Conservation (phyloP, 805 yeast genomes). For the Barnettozyma sucrosica region DNA sequence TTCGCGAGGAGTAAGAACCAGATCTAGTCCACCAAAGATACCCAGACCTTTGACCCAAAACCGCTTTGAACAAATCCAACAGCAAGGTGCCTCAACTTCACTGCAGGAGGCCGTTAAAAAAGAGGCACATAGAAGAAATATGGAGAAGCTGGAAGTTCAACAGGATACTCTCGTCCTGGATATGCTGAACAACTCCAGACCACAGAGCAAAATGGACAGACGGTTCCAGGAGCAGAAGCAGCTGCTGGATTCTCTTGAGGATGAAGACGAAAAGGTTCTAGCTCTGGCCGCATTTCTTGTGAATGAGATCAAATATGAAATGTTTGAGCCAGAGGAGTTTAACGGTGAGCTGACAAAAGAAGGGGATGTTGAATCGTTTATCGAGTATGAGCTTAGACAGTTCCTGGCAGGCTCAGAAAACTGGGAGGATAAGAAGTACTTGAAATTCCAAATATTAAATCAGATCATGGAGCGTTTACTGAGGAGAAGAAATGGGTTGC, state of each 20-base stretch:
- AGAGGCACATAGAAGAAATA: background rate
- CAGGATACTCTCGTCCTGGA: slow-evolving; percentile 16
- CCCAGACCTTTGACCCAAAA: background rate
- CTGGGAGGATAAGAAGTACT: slow-evolving; percentile 12
- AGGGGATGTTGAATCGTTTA: slow-evolving; percentile 8
- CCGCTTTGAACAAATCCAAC: background rate
- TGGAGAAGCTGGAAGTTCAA: slow-evolving; percentile 9
- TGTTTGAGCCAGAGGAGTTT: slow-evolving; percentile 7
- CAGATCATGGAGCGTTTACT: slow-evolving; percentile 12
- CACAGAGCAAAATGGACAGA: slow-evolving; percentile 19
- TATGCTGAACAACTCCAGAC: slow-evolving; percentile 17
- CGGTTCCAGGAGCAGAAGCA: slow-evolving; percentile 14
- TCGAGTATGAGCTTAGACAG: slow-evolving; percentile 18
- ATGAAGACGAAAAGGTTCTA: slow-evolving; percentile 12
- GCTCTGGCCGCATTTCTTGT: slow-evolving; percentile 13
- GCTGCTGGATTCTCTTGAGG: slow-evolving; percentile 1
- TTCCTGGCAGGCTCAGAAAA: background rate
- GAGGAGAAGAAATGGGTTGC: slow-evolving; percentile 5
- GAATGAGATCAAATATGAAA: slow-evolving; percentile 14
- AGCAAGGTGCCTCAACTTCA: background rate
- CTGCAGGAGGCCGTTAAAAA: background rate
- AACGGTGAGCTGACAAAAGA: background rate
- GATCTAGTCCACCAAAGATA: background rate
- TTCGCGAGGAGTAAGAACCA: background rate
- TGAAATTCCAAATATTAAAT: slow-evolving; percentile 14